A percentile compares a stretch with the other conserved stretches of the same genome.
phyloP scores from a whole-genome alignment of 2,329 filamentous ascomycete genomes.

The Calcarisporium arbuscula region DNA sequence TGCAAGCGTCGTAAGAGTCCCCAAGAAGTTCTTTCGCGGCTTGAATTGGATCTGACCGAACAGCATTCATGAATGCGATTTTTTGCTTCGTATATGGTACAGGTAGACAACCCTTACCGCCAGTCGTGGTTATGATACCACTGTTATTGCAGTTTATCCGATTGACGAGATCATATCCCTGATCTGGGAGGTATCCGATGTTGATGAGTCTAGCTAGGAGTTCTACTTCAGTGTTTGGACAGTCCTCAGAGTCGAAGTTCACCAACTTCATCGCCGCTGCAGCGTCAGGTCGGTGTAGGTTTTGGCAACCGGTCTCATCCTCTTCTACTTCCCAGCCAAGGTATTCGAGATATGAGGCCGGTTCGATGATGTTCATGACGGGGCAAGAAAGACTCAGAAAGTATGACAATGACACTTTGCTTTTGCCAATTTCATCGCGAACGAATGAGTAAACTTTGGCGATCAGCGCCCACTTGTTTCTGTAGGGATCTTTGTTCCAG shows the following conservation, averaged over 20 bases:
- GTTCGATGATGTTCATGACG: constrained; percentile 38
- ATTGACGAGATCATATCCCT: constrained; percentile 15
- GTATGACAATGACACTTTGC: constrained; percentile 36
- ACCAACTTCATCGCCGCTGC: constrained; percentile 1
- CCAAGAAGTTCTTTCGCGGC: constrained; percentile 17
- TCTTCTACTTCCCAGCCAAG: constrained; percentile 39
- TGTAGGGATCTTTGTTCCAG: constrained; percentile 44
- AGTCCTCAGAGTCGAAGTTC: constrained; percentile 2
- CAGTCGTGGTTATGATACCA: constrained; percentile 19
- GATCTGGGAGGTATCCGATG: constrained; percentile 19
- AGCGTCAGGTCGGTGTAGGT: constrained; percentile 11
- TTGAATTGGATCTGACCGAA: constrained; percentile 11
- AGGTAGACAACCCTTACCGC: too few relatives aligned
- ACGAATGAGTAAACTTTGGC: constrained; percentile 50
- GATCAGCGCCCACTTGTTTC: constrained; percentile 45
- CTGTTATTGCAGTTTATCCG: constrained; percentile 15
- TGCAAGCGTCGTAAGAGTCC: constrained; percentile 7
- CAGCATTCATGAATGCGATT: constrained; percentile 13
- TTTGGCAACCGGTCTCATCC: constrained; percentile 17
- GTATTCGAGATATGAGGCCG: constrained; percentile 35
- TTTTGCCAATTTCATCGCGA: constrained; percentile 42
- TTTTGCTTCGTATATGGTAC: constrained; percentile 13
- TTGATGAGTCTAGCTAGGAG: constrained; percentile 17
- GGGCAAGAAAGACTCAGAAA: constrained; percentile 40
- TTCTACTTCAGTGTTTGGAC: constrained; percentile 22